Evolutionary conservation across 108 stramenopile species (phyloP).

Genomic region (Skeletonema grethae): DNA sequence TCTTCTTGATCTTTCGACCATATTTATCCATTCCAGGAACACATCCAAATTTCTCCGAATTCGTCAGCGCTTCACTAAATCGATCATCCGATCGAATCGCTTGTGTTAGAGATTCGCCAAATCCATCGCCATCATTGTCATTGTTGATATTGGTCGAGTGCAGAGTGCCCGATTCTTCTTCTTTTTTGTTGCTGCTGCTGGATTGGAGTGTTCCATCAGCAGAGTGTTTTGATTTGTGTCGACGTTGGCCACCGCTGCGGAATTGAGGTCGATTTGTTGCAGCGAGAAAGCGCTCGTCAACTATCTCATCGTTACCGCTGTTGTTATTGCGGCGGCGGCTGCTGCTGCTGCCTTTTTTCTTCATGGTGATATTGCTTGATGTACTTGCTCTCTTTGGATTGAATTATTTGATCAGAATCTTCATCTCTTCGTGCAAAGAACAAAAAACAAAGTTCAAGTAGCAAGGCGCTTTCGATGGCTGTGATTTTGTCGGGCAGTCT

Average conservation of each 20-base stretch:
- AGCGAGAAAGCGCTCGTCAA: slow-evolving; percentile 67
- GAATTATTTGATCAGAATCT: no score
- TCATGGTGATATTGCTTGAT: not conserved
- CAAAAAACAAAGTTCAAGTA: no score
- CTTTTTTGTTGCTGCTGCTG: not conserved
- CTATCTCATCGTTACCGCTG: slow-evolving; percentile 12
- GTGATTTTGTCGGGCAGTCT: no score
- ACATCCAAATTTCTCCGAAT: slow-evolving; percentile 68
- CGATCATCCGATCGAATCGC: slow-evolving; percentile 72
- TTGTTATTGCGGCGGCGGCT: not conserved
- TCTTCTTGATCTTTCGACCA: slow-evolving; percentile 63
- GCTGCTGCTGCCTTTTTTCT: not conserved
- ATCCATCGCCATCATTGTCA: slow-evolving; percentile 1
- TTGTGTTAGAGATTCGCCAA: slow-evolving; percentile 24
- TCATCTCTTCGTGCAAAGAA: no score
- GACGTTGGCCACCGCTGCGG: slow-evolving; percentile 8
- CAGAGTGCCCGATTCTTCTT: not conserved
- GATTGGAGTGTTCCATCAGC: no score
- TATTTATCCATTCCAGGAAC: slow-evolving; percentile 65
- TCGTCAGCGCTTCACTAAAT: slow-evolving; percentile 82
- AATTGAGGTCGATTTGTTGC: slow-evolving; percentile 74
- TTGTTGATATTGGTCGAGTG: not conserved
- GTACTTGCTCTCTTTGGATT: no score
- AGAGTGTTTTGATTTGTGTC: not conserved
- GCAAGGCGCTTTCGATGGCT: no score